Base-by-base conservation (phyloP, 768 basidiomycete species). In the Sarcodon aspratus region DNA sequence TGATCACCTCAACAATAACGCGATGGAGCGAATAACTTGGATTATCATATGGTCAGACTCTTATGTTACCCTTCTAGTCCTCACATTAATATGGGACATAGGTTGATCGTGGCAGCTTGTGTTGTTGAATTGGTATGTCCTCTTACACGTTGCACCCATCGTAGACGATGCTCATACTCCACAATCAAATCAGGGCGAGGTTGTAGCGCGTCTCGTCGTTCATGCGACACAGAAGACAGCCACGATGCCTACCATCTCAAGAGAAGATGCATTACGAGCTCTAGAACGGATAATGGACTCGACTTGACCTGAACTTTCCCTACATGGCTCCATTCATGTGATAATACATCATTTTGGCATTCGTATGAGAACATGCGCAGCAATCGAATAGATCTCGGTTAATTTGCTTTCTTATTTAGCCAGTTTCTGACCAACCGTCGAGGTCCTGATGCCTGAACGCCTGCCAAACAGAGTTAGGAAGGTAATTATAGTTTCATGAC, bases 21-120 rank as follows among this genome's bases (percentile, higher is more conserved):
- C 87, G 9, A 94, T 93, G 85, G 84, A 87, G 50, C 75, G 90
- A 21, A 92, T 95, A 58, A 96, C 93, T 3, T 80, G 79, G 79
- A 79, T 82, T 52, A 73, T 83, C 43, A 83, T 83, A 56, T 81
- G 79, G 78, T 75, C 55, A 36, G 56, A 51, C 32, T 11, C 35
- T 48, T 27, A 70, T 65, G 69, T 68, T 70, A 44, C 48, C 57
- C 45, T 55, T 54, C 32, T 36, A 33, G 8, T 33, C 12, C 11
- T 10, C 17, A 27, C 27, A 57, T 60, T 38, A 58, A 59, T 51
- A 49, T 60, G 44, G 32, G 59, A 48, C 55, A 55, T 50, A 92
- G 89, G 87, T 70, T 96, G 27, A 96, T 96, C 57, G 81, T 91
- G 17, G 81, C 83, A 1, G 91, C 91, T 17, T 85, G 85, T 61